Percentiles rank a stretch among this genome's conserved stretches.
Evolutionary conservation across 257 asterid species (phyloP).

Genomic region (Fraxinus americana): DNA sequence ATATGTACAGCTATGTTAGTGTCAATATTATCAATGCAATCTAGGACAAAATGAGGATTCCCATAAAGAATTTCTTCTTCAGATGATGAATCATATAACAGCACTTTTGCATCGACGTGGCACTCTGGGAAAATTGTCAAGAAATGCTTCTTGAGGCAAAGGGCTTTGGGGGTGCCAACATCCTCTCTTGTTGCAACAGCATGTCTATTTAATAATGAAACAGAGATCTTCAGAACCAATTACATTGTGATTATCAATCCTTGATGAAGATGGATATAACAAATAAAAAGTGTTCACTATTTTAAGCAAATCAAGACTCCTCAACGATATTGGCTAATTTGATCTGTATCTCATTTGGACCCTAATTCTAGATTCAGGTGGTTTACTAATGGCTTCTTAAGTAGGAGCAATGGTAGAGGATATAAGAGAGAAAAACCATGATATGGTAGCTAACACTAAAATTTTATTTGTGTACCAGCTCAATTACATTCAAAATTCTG

Average conservation of each 20-base stretch:
- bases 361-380: no score
- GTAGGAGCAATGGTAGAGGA: no score
- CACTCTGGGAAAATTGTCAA: slow-evolving; percentile 83
- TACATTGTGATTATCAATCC: slow-evolving; percentile 22
- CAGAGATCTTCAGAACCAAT: slow-evolving; percentile 71
- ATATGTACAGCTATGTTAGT: slow-evolving; percentile 63
- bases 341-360: slow-evolving; percentile 1
- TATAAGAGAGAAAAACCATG: no score
- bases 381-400: no score
- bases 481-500: no score
- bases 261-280: background rate
- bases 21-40: slow-evolving; percentile 95
- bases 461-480: no score
- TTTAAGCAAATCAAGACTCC: slow-evolving; percentile 19
- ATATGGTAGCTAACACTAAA: no score
- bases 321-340: slow-evolving; percentile 21
- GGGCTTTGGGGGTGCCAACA: slow-evolving; percentile 87
- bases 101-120: slow-evolving; percentile 81
- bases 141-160: slow-evolving; percentile 88
- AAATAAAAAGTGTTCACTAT: background rate
- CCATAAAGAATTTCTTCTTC: slow-evolving; percentile 95
- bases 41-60: slow-evolving; percentile 83
- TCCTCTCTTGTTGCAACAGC: slow-evolving; percentile 97
- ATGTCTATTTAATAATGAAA: slow-evolving; percentile 94
- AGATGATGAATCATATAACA: slow-evolving; percentile 75